These are phyloP conservation scores for Blepharisma japonicum DNA, from an alignment of 73 alveolate genomes.

Conservation along the genomic window DNA sequence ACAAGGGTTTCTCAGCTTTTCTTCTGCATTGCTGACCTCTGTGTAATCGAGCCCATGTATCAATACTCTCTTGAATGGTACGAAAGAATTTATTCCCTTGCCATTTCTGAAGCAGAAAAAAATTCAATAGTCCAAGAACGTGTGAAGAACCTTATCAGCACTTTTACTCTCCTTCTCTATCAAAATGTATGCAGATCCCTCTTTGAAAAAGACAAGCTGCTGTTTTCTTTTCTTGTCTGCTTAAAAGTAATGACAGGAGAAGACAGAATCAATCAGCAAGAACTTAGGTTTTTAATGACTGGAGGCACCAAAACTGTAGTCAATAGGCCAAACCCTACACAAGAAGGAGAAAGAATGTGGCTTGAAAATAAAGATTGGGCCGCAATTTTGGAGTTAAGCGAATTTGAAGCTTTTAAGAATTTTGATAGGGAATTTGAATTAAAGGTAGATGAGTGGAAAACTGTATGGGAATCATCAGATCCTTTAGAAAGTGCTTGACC, in stretches of 20 bases:
- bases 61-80: slow-evolving; percentile 93
- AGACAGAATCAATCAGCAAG: slow-evolving; percentile 40
- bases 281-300: slow-evolving; percentile 54
- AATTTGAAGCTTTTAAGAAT: slow-evolving; percentile 26
- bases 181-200: slow-evolving; percentile 93
- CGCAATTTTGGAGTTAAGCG: slow-evolving; percentile 20
- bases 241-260: slow-evolving; percentile 72
- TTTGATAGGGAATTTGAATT: slow-evolving; percentile 31
- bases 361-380: slow-evolving; percentile 38
- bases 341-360: slow-evolving; percentile 34
- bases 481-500: slow-evolving; percentile 39
- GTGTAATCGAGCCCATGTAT: slow-evolving; percentile 95
- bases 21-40: slow-evolving; percentile 75
- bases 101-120: slow-evolving; percentile 35
- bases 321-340: slow-evolving; percentile 34
- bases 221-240: slow-evolving; percentile 90
- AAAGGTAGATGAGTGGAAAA: slow-evolving; percentile 42
- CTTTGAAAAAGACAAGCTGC: slow-evolving; percentile 97
- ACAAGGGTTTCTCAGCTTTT: slow-evolving; percentile 95
- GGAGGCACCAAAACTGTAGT: slow-evolving; percentile 24
- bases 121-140: slow-evolving; percentile 43
- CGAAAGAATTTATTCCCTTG: slow-evolving; percentile 57
- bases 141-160: slow-evolving; percentile 70
- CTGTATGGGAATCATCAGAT: slow-evolving; percentile 34
- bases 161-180: slow-evolving; percentile 76